Evolutionary conservation across 176 grass and related monocot species (phyloP).

Genomic region (Secale cereale): DNA sequence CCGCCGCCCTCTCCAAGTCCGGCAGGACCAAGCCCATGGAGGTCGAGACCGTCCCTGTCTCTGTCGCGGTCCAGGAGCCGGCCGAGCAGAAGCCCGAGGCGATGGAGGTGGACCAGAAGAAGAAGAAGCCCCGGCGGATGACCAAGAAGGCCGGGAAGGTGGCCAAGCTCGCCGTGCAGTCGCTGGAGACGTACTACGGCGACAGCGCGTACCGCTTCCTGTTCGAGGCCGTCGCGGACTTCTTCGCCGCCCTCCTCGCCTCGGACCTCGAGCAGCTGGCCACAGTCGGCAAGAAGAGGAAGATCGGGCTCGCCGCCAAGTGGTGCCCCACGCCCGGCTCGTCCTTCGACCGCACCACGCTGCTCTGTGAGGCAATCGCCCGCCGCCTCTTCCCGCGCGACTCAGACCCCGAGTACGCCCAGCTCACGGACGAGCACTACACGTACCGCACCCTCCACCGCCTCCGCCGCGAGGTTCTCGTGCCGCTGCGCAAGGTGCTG

Average conservation of each 20-base stretch:
- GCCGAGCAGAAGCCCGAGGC: neutral
- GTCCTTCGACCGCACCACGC: constrained; percentile 35
- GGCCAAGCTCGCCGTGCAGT: constrained; percentile 22
- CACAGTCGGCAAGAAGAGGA: neutral
- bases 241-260: constrained; percentile 44
- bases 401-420: constrained; percentile 25
- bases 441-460: constrained; percentile 39
- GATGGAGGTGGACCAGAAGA: neutral
- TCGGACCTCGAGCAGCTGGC: constrained; percentile 36
- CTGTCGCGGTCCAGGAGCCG: neutral
- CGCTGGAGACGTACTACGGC: constrained; percentile 42
- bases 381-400: constrained; percentile 45
- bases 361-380: constrained; percentile 60
- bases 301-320: constrained; percentile 55
- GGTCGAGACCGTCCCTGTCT: neutral
- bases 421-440: constrained; percentile 44
- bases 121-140: neutral
- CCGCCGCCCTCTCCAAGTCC: neutral
- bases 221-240: constrained; percentile 38
- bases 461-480: constrained; percentile 37
- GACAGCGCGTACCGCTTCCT: constrained; percentile 48
- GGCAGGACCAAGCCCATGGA: neutral
- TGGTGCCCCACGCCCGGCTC: constrained; percentile 62
- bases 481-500: constrained; percentile 28
- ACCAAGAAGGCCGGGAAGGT: constrained; percentile 14